These are phyloP conservation scores for Penicillium sp. DNA, from an alignment of 2,329 filamentous ascomycete genomes.

Conservation along the genomic window DNA sequence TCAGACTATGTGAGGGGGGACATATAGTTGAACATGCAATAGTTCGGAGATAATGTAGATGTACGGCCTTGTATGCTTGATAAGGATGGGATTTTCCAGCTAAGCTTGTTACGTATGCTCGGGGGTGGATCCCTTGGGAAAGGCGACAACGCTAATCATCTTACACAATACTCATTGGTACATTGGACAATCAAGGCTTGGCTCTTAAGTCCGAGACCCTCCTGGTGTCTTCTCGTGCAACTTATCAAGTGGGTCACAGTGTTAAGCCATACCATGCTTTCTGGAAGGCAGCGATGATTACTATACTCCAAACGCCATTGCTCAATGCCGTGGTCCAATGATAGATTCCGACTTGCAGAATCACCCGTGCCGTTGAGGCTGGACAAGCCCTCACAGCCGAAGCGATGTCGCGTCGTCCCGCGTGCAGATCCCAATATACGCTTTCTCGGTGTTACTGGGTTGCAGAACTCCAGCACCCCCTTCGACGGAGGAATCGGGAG, in stretches of 20 bases:
- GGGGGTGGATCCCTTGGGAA: neutral
- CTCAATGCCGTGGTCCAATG: neutral
- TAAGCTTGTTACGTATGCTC: neutral
- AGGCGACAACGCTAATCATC: neutral
- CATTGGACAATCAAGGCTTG: neutral
- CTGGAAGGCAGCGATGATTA: neutral
- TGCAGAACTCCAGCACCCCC: neutral
- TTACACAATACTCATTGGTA: neutral
- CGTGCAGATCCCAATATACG: constrained; percentile 2
- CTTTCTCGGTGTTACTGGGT: neutral
- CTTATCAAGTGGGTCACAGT: neutral
- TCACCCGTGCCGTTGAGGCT: neutral
- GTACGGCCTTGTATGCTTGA: neutral
- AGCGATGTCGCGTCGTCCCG: neutral
- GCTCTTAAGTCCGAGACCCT: neutral
- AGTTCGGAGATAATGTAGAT: neutral
- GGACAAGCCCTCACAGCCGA: neutral
- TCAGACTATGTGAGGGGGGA: neutral
- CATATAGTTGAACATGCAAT: neutral
- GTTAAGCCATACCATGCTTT: neutral
- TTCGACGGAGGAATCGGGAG: neutral
- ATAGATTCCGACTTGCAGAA: neutral
- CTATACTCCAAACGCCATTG: neutral
- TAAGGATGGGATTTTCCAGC: neutral
- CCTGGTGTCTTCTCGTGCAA: neutral